phyloP scores from a whole-genome alignment of 441 rosid genomes.

The Adansonia grandidieri region DNA sequence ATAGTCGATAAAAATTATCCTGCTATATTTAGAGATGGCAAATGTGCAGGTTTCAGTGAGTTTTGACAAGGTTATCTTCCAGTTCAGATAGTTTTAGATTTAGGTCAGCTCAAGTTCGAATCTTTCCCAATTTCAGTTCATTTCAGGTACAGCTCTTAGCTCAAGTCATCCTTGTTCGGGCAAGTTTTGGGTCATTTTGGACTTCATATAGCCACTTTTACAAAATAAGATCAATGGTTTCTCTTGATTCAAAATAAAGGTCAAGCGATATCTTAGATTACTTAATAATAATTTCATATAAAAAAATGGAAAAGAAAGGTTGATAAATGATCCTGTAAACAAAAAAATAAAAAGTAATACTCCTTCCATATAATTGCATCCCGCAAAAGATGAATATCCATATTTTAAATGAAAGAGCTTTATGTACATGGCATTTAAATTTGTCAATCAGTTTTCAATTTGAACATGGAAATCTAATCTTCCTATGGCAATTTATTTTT shows the following conservation, averaged over 20 bases:
- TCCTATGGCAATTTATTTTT: background rate
- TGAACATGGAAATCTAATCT: background rate
- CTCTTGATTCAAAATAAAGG: background rate
- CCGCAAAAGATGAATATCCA: background rate
- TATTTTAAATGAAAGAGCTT: background rate
- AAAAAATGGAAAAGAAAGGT: background rate
- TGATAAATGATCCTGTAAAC: background rate
- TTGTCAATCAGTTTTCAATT: background rate
- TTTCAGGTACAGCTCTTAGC: background rate
- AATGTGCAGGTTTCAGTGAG: conserved; percentile 6
- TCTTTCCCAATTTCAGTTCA: background rate
- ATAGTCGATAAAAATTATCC: background rate
- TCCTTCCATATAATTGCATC: background rate
- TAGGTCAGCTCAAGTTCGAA: background rate
- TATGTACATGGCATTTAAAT: background rate
- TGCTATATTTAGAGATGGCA: background rate
- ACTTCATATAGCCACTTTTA: background rate
- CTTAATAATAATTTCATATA: background rate
- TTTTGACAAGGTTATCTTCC: background rate
- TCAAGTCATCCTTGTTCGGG: background rate
- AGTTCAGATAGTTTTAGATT: background rate
- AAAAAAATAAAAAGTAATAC: background rate
- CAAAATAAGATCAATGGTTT: background rate
- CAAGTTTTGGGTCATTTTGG: background rate
- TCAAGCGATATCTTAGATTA: background rate